phyloP scores from a whole-genome alignment of 768 basidiomycete genomes.

The Lentinula detonsa region DNA sequence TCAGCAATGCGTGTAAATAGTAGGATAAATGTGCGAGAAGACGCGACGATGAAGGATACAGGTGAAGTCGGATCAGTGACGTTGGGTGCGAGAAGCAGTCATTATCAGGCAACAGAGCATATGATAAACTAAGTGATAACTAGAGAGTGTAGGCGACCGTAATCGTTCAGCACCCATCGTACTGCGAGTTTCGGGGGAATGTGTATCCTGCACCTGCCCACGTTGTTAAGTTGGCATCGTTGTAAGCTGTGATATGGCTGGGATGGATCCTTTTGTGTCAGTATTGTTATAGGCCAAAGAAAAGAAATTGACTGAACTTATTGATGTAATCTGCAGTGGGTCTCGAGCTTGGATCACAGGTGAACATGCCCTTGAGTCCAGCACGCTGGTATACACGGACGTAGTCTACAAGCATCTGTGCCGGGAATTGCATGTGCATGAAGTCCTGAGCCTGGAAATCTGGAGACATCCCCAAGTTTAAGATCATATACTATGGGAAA shows the following conservation, averaged over 20 bases:
- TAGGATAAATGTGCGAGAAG: background rate
- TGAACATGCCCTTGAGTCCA: constrained; percentile 60
- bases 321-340: constrained; percentile 83
- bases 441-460: constrained; percentile 73
- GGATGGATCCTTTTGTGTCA: background rate
- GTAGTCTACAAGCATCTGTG: constrained; percentile 82
- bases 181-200: constrained; percentile 58
- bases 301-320: constrained; percentile 30
- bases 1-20: background rate
- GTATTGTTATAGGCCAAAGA: background rate
- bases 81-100: background rate
- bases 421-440: constrained; percentile 69
- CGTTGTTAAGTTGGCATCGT: constrained; percentile 78
- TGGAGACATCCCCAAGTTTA: constrained; percentile 81
- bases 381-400: constrained; percentile 82
- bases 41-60: background rate
- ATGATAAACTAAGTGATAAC: background rate
- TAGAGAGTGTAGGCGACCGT: background rate
- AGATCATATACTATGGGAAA: constrained; percentile 58
- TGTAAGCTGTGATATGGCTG: constrained; percentile 52
- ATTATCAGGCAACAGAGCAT: constrained; percentile 1
- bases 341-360: constrained; percentile 71
- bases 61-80: background rate
- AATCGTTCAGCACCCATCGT: constrained; percentile 8
- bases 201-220: constrained; percentile 74